phyloP scores from a whole-genome alignment of 140 eudicot species.

The Anethum foeniculum region DNA sequence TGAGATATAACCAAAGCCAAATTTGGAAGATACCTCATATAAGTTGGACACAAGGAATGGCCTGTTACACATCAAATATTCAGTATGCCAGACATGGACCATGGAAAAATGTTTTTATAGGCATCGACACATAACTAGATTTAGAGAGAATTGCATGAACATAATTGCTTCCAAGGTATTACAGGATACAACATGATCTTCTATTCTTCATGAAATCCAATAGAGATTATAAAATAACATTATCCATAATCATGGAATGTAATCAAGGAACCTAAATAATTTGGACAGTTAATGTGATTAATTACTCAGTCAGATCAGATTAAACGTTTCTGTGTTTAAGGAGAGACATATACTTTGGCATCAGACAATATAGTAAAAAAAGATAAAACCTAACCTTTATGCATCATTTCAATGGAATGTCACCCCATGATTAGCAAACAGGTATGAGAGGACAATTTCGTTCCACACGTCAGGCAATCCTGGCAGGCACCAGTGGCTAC shows the following conservation, averaged over 20 bases:
- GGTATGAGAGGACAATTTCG: slow-evolving; percentile 40
- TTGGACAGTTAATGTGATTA: background rate
- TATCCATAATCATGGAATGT: background rate
- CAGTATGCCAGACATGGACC: background rate
- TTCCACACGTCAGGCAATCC: slow-evolving; percentile 70
- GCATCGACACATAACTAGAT: background rate
- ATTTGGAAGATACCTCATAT: background rate
- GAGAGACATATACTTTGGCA: background rate
- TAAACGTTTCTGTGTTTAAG: background rate
- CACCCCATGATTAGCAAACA: slow-evolving; percentile 15
- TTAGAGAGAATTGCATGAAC: background rate
- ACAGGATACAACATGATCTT: background rate
- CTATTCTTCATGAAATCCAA: background rate
- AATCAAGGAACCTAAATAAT: background rate
- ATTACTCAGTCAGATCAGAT: background rate
- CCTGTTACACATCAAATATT: background rate
- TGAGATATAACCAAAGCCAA: background rate
- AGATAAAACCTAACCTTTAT: background rate
- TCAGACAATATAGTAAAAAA: background rate
- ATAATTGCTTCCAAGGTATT: background rate
- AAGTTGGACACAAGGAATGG: background rate
- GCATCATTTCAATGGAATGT: background rate
- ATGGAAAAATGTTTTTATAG: background rate
- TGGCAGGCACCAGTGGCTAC: slow-evolving; percentile 71
- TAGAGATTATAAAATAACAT: background rate